Evolutionary conservation across 176 grass and related monocot species (phyloP), one percentile per base, ranked within the genome.

Genomic region (Microstegium vimineum): DNA sequence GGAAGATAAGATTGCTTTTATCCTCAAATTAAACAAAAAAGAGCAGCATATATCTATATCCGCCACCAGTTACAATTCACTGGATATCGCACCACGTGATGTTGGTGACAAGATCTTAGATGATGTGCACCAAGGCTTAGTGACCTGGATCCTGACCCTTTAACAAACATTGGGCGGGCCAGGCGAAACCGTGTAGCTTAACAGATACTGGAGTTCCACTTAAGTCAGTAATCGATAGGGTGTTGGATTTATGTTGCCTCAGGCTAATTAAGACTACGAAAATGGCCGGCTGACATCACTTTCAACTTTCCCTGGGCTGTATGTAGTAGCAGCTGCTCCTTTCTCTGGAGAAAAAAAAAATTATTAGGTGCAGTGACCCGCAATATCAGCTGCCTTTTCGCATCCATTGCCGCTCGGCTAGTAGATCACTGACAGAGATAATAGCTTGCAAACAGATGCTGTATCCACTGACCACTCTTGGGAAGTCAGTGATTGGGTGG

Each of bases 391-490:
- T 11, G n/a, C 69, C 71, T 76, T 79, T 78, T 79, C 10, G 15
- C 43, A 80, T 80, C 76, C 59, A 57, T 78, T 86, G 54, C 52
- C 3, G 71, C 65, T 84, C 56, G 32, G 70, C 62, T 80, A 62
- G 46, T 79, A 69, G 82, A 62, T 52, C 38, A 76, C 7, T 60
- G 83, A 81, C 9, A 36, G 62, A 5, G 63, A 72, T 64, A 18
- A 2, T 49, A 20, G 83, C 72, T 62, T 73, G 73, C 75, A 76
- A 14, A 34, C 80, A 38, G 76, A 83, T 73, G 57, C 66, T 82
- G 83, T 73, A 66, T 72, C 78, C 78, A 86, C 78, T 82, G 56
- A 66, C 71, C 82, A 85, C 33, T 87, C 51, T 63, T 79, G 62
- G 62, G 33, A 84, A 77, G 81, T 64, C 69, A 75, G 81, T 56